These are phyloP conservation scores for Holtermanniella nyarrowii DNA, from an alignment of 768 basidiomycete genomes.

Conservation along the genomic window DNA sequence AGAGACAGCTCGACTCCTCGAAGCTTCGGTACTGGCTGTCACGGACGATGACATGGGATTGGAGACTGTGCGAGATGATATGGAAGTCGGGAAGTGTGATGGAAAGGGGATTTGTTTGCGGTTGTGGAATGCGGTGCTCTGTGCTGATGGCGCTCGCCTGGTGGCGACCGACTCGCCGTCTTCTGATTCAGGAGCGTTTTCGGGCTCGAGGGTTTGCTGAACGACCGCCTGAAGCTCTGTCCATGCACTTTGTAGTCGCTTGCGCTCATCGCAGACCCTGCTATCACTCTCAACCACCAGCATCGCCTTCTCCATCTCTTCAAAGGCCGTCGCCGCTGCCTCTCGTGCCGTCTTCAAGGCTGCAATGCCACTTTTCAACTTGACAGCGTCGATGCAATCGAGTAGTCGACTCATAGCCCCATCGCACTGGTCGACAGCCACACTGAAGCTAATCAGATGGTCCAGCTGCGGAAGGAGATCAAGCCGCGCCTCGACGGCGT, in stretches of 20 bases:
- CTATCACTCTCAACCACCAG: slow-evolving; percentile 50
- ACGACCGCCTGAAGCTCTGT: slow-evolving; percentile 71
- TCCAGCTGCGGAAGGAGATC: slow-evolving; percentile 20
- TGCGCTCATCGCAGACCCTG: slow-evolving; percentile 53
- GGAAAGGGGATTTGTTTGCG: too few relatives aligned
- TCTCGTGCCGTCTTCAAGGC: not conserved
- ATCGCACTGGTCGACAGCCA: slow-evolving; percentile 44
- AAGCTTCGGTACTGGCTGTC: slow-evolving; percentile 7
- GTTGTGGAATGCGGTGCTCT: too few relatives aligned
- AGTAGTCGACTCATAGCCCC: too few relatives aligned
- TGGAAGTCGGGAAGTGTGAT: slow-evolving; percentile 6
- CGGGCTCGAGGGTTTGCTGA: slow-evolving; percentile 55
- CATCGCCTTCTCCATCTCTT: slow-evolving; percentile 46
- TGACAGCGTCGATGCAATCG: too few relatives aligned
- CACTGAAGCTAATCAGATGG: slow-evolving; percentile 21
- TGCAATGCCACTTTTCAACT: too few relatives aligned
- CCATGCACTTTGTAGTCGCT: slow-evolving; percentile 70
- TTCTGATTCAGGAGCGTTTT: slow-evolving; percentile 53
- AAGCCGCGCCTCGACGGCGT: slow-evolving; percentile 31
- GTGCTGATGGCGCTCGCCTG: too few relatives aligned
- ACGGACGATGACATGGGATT: slow-evolving; percentile 39
- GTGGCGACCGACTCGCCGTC: slow-evolving; percentile 46
- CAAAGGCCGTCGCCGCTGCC: slow-evolving; percentile 34
- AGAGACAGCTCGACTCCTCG: slow-evolving; percentile 5
- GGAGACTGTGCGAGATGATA: slow-evolving; percentile 5